Evolutionary conservation across 2,329 filamentous ascomycete species (phyloP).

Genomic region (Sodiomyces alkalinus): DNA sequence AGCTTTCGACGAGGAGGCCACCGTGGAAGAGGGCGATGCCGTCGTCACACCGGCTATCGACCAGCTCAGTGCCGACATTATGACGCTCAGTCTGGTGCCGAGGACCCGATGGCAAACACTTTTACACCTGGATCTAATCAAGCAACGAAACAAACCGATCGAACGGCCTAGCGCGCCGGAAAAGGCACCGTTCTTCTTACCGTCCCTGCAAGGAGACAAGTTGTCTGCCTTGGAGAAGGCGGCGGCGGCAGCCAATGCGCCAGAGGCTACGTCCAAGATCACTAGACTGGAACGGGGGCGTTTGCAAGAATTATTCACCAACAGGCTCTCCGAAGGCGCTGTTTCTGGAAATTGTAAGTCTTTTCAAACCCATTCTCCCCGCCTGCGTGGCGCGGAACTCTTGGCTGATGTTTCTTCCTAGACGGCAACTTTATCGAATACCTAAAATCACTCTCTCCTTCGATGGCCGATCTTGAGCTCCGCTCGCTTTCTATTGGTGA

Average conservation of each 20-base stretch:
- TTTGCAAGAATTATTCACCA: conserved; percentile 42
- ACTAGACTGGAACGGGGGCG: conserved; percentile 47
- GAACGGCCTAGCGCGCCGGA: conserved; percentile 84
- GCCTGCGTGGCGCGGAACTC: not conserved
- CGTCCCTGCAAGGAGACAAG: conserved; percentile 36
- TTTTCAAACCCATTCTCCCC: not conserved
- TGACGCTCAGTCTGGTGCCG: conserved; percentile 79
- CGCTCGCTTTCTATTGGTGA: conserved; percentile 50
- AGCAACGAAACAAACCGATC: conserved; percentile 85
- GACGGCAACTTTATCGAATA: conserved; percentile 58
- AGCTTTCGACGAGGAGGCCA: conserved; percentile 45
- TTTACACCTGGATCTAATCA: conserved; percentile 80
- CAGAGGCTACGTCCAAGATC: conserved; percentile 44
- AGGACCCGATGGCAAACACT: conserved; percentile 90
- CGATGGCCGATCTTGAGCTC: conserved; percentile 79
- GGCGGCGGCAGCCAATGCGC: conserved; percentile 21
- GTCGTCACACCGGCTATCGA: conserved; percentile 46
- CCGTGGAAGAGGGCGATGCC: conserved; percentile 36
- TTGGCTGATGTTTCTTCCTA: too few species aligned
- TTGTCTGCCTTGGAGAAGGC: conserved; percentile 18
- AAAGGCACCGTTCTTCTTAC: conserved; percentile 91
- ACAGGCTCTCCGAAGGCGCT: conserved; percentile 37
- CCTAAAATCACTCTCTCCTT: conserved; percentile 67
- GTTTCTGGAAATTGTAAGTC: conserved; percentile 44
- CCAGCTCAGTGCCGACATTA: conserved; percentile 68